Base-by-base conservation (phyloP, 495 filamentous ascomycete genomes). In the Penicillium tannophilum region DNA sequence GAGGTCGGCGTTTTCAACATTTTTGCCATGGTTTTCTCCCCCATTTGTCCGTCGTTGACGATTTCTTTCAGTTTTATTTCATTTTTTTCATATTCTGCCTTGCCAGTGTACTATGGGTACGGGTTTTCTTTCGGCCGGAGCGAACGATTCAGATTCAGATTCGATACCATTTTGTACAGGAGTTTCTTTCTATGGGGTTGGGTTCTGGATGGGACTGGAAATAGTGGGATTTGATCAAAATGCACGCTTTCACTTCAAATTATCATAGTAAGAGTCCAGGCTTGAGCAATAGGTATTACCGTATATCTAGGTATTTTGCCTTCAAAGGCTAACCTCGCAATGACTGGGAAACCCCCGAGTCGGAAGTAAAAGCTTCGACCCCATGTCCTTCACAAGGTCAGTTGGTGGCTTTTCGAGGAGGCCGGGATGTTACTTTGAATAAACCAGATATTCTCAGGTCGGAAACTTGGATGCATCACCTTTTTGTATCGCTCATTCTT, bases 101-200 rank as follows among this genome's bases (percentile, higher is more conserved):
- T 54, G 50, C 48, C 46, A 33, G 59, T 67, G 61, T 69, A 69
- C 57, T 67, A 69, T 66, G 35, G 63, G 56, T 58, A 56, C 44
- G 59, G 42, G 55, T 48, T 55, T 54, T 30, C 52, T 59, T 59
- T 56, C 48, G 62, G 59, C 42, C 61, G 59, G 64, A 58, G 39
- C 43, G 24, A 36, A 54, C 42, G 60, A 55, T 62, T 63, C 65
- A 62, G 63, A 61, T 58, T 68, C 66, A 63, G 60, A 75, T 64
- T 76, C 69, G 74, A 77, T 77, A 77, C 74, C 74, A 77, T 72
- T 73, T 67, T 74, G 67, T 70, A 74, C 60, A 73, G 72, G 74
- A 66, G 72, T 72, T 64, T 62, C 46, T 42, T 54, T 6, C 14
- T 6, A 41, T 6, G 52, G 48, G 59, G 49, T 35, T 55, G 48